phyloP scores from a whole-genome alignment of 2,329 filamentous ascomycete genomes.

The Chrysosphaeria jannelii region DNA sequence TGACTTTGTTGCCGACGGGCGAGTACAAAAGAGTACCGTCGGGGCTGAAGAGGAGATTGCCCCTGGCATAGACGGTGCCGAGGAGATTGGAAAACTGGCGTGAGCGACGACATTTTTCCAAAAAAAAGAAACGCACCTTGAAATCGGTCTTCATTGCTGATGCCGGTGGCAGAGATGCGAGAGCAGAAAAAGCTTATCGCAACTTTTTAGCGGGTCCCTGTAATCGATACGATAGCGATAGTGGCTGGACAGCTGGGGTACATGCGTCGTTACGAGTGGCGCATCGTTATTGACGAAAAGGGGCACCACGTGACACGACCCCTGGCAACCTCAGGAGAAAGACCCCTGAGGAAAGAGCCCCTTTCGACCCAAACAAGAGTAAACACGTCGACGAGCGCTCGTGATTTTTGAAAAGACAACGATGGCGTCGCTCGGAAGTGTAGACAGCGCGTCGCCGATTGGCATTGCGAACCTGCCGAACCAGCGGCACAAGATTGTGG shows the following conservation, averaged over 20 bases:
- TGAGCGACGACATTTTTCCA: neutral
- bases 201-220: conserved; percentile 2
- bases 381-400: too few relatives aligned
- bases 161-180: too few relatives aligned
- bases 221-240: too few relatives aligned
- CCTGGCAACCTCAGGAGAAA: too few relatives aligned
- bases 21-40: conserved; percentile 91
- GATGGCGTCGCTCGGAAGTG: too few relatives aligned
- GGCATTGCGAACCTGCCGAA: conserved; percentile 47
- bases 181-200: neutral
- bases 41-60: conserved; percentile 85
- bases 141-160: conserved; percentile 99
- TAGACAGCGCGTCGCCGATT: conserved; percentile 35
- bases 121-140: conserved; percentile 26
- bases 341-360: too few relatives aligned
- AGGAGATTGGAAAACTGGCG: conserved; percentile 84
- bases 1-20: conserved; percentile 83
- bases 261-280: too few relatives aligned
- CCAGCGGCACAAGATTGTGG: conserved; percentile 47
- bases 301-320: too few relatives aligned
- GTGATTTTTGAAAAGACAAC: too few relatives aligned
- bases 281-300: too few relatives aligned
- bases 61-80: conserved; percentile 93
- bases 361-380: too few relatives aligned
- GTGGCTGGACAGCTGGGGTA: too few relatives aligned